Evolutionary conservation across 2,329 filamentous ascomycete genomes (phyloP).

Genomic region (Xylariales sp.): DNA sequence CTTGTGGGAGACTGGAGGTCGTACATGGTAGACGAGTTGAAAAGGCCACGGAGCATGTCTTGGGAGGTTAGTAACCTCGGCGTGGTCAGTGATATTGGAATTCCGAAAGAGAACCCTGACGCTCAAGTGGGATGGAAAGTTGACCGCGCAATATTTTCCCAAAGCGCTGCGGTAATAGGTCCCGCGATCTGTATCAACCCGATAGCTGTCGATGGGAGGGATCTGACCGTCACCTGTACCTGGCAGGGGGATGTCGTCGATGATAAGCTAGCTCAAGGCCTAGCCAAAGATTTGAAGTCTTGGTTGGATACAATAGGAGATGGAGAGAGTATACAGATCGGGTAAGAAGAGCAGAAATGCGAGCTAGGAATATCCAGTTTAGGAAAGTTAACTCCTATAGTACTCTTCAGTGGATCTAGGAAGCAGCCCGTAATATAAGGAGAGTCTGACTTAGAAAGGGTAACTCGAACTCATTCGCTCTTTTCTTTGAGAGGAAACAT

Average conservation of each 20-base stretch:
- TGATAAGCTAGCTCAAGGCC: background rate
- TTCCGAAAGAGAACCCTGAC: background rate
- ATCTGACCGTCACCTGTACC: slow-evolving; percentile 1
- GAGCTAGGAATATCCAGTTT: no score
- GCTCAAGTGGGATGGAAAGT: slow-evolving; percentile 16
- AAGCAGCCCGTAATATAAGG: no score
- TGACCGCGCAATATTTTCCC: slow-evolving; percentile 12
- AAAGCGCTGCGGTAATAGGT: slow-evolving; percentile 5
- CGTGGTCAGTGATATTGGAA: slow-evolving; percentile 16
- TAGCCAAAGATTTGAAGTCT: slow-evolving; percentile 3
- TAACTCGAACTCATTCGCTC: no score
- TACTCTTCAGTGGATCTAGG: no score
- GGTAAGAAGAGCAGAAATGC: background rate
- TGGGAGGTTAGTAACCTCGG: slow-evolving; percentile 25
- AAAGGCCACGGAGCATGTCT: slow-evolving; percentile 16
- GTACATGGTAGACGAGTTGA: background rate
- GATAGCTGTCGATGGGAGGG: slow-evolving; percentile 8
- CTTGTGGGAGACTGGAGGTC: slow-evolving; percentile 21
- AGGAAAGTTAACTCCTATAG: no score
- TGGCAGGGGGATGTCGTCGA: slow-evolving; percentile 8
- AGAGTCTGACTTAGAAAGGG: no score
- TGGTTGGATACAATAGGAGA: slow-evolving; percentile 6
- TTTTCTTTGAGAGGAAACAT: slow-evolving; percentile 14
- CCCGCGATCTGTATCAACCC: background rate
- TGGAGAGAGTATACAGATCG: background rate